Conservation (phyloP, 2,329 filamentous ascomycete genomes). For the Pseudogymnoascus sp. region DNA sequence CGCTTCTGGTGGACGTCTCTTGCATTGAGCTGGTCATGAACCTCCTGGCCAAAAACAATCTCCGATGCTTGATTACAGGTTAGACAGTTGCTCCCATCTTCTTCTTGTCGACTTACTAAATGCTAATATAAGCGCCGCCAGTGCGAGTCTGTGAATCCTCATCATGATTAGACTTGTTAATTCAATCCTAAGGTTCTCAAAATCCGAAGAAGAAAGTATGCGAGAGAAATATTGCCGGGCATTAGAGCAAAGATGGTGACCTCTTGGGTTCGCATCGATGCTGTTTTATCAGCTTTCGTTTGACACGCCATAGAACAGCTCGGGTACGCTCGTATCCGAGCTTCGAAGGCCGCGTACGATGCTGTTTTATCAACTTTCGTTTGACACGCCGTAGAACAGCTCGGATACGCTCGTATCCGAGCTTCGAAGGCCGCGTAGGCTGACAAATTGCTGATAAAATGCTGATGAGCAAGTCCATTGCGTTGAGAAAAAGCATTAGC, state of each 20-base stretch:
- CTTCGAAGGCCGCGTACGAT: too few relatives aligned
- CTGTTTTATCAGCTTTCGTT: too few relatives aligned
- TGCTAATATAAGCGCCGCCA: not conserved
- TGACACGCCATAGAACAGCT: not conserved
- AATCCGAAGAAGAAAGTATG: not conserved
- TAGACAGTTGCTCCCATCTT: not conserved
- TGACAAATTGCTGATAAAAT: not conserved
- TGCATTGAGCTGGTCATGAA: not conserved
- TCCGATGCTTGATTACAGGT: not conserved
- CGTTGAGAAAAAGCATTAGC: too few relatives aligned
- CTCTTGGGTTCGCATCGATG: not conserved
- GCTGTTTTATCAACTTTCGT: too few relatives aligned
- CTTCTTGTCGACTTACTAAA: not conserved
- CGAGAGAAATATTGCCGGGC: not conserved
- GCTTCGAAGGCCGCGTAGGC: too few relatives aligned
- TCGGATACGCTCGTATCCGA: not conserved
- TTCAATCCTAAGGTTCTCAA: not conserved
- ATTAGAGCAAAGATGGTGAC: not conserved
- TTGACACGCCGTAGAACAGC: not conserved
- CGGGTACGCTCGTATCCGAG: too few relatives aligned
- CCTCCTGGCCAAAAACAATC: not conserved
- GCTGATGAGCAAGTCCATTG: not conserved
- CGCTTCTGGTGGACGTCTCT: not conserved
- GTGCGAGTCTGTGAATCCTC: not conserved
- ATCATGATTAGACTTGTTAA: not conserved